Evolutionary conservation across 2,329 filamentous ascomycete genomes (phyloP), one percentile per base, ranked within the genome.

Genomic region (Colletotrichum eremochloae): DNA sequence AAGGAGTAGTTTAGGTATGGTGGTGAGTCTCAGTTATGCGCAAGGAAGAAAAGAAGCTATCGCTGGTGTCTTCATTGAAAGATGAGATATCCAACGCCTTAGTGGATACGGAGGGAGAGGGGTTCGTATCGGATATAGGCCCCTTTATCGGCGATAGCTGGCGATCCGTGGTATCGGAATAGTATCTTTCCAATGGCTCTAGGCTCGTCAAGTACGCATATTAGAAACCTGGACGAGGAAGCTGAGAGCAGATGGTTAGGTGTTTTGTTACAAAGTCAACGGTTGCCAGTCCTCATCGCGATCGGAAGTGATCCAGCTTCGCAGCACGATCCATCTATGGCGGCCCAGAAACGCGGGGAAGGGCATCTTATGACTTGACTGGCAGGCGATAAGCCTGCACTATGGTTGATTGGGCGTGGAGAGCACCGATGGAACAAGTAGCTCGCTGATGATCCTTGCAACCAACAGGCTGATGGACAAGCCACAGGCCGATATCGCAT

Each of bases 281-380:
- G 46, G 46, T 63, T n/a, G 36, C 31, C 60, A n/a, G 60, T 29
- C 44, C 20, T 63, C 60, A 40, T 40, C 20, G 60, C 40, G 60
- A 40, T 53, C 46, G 46, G 33, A 63, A 56, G 38, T 29, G 12
- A 38, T 44, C 53, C 62, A 40, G 11, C 3, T 40, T 63, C 20
- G 14, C 20, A 67, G 63, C 48, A 48, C 31, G 68, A 46, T 50
- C 57, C 57, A 36, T 58, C n/a, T 44, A 44, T 58, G 52, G 68
- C 69, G 36, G 46, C 40, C 40, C 40, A 46, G 33, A 46, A 64
- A 72, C 66, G 66, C 66, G 69, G 66, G 69, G 69, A 40, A 44
- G 20, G 57, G 7, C 48, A 64, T 55, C 65, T 52, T 38, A 72
- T 72, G 66, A 72, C 58, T 56, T 46, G 31, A 60, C n/a, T 56